Percentiles rank a stretch among this genome's conserved stretches.
Conservation (phyloP, 2,329 filamentous ascomycete genomes). For the Tolypocladium tropicale region DNA sequence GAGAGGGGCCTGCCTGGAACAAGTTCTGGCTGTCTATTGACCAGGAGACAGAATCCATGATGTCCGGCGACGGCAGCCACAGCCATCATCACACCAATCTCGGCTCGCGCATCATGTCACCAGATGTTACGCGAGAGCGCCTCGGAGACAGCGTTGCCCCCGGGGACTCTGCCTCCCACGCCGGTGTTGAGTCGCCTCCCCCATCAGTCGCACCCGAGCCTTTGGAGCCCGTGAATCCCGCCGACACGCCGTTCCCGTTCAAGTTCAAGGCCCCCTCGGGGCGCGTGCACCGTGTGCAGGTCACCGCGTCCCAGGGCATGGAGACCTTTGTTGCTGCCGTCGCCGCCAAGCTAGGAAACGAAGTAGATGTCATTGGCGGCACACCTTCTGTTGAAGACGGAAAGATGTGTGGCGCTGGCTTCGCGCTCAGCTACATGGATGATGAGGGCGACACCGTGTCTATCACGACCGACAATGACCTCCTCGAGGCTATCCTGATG, state of each 20-base stretch:
- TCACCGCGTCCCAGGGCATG: constrained; percentile 71
- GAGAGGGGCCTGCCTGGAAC: constrained; percentile 96
- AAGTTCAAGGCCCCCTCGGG: constrained; percentile 98
- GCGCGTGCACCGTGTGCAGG: constrained; percentile 84
- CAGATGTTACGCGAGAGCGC: constrained; percentile 62
- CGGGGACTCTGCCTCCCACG: constrained; percentile 89
- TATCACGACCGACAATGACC: constrained; percentile 89
- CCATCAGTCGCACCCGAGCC: constrained; percentile 48
- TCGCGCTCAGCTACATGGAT: constrained; percentile 89
- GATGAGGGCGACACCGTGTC: constrained; percentile 95
- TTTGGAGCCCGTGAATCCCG: constrained; percentile 40
- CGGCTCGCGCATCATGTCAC: constrained; percentile 67
- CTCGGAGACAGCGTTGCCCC: constrained; percentile 77
- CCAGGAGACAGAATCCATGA: constrained; percentile 89
- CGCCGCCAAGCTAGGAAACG: constrained; percentile 71
- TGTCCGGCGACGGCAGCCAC: constrained; percentile 81
- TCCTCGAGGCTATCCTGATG: constrained; percentile 79
- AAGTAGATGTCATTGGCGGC: constrained; percentile 77
- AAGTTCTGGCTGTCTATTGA: constrained; percentile 98
- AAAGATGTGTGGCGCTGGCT: constrained; percentile 65
- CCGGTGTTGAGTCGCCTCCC: constrained; percentile 68
- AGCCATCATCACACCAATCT: constrained; percentile 55
- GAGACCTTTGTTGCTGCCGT: constrained; percentile 69
- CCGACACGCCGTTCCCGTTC: constrained; percentile 84
- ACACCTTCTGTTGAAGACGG: constrained; percentile 69